phyloP scores from a whole-genome alignment of 148 eudicot genomes.

The Fagopyrum esculentum region DNA sequence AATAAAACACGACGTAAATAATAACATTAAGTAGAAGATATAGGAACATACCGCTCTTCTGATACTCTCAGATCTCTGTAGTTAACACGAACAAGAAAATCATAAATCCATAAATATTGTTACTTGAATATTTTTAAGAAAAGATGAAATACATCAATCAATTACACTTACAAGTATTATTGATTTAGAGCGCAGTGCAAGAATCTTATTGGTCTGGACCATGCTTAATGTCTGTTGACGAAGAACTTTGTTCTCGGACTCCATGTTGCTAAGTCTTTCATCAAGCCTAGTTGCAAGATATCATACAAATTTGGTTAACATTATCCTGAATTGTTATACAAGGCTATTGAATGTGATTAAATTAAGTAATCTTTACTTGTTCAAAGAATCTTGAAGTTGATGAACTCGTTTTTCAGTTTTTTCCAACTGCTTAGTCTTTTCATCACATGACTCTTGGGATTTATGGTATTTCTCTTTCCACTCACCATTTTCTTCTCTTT shows the following conservation, averaged over 20 bases:
- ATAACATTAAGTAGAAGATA: background rate
- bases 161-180: slow-evolving; percentile 47
- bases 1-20: background rate
- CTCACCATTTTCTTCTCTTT: slow-evolving; percentile 64
- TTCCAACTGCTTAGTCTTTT: slow-evolving; percentile 63
- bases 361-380: slow-evolving; percentile 58
- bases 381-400: slow-evolving; percentile 79
- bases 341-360: slow-evolving; percentile 14
- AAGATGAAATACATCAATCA: background rate
- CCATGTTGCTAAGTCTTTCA: slow-evolving; percentile 66
- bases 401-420: slow-evolving; percentile 85
- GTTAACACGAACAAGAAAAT: slow-evolving; percentile 3
- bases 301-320: no score
- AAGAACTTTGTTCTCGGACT: slow-evolving; percentile 82
- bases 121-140: background rate
- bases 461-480: slow-evolving; percentile 58
- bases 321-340: background rate
- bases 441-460: slow-evolving; percentile 65
- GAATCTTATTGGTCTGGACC: slow-evolving; percentile 67
- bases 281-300: slow-evolving; percentile 48
- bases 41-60: slow-evolving; percentile 30
- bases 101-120: background rate
- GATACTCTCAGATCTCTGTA: slow-evolving; percentile 67
- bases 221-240: slow-evolving; percentile 77
- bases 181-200: slow-evolving; percentile 60